Evolutionary conservation across 2,329 filamentous ascomycete genomes (phyloP).

Genomic region (Paecilomyces formosus): DNA sequence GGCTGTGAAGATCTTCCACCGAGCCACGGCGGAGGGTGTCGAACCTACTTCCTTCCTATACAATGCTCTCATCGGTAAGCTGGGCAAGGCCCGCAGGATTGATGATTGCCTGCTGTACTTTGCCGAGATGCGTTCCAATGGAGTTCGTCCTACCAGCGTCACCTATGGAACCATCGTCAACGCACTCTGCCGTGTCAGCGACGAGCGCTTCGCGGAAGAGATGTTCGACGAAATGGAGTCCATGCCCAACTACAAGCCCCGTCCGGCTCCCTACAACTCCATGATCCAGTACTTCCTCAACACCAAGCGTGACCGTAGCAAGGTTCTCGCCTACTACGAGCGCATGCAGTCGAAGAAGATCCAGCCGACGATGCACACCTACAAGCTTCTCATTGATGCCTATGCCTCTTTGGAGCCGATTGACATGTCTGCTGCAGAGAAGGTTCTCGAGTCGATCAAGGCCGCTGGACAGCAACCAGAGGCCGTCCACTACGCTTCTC

Average conservation of each 20-base stretch:
- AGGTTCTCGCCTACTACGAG: slow-evolving; percentile 91
- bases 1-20: slow-evolving; percentile 94
- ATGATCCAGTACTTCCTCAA: slow-evolving; percentile 99
- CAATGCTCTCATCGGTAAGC: slow-evolving; percentile 95
- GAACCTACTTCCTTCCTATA: slow-evolving; percentile 96
- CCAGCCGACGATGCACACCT: slow-evolving; percentile 87
- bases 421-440: slow-evolving; percentile 79
- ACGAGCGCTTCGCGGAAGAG: slow-evolving; percentile 95
- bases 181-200: slow-evolving; percentile 89
- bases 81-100: slow-evolving; percentile 94
- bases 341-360: slow-evolving; percentile 86
- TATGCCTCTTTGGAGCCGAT: slow-evolving; percentile 89
- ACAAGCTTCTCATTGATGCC: slow-evolving; percentile 93
- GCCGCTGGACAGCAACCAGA: slow-evolving; percentile 69
- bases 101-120: slow-evolving; percentile 99
- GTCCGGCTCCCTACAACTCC: slow-evolving; percentile 95
- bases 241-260: slow-evolving; percentile 97
- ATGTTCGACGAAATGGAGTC: slow-evolving; percentile 99
- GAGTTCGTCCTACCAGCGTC: slow-evolving; percentile 91
- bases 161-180: slow-evolving; percentile 99
- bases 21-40: slow-evolving; percentile 86
- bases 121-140: slow-evolving; percentile 87
- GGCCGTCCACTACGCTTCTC: slow-evolving; percentile 87
- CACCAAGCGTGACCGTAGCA: slow-evolving; percentile 89
- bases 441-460: slow-evolving; percentile 71